Evolutionary conservation across 495 filamentous ascomycete genomes (phyloP), one percentile per base, ranked within the genome.

Genomic region (Corynascus novoguineensis): DNA sequence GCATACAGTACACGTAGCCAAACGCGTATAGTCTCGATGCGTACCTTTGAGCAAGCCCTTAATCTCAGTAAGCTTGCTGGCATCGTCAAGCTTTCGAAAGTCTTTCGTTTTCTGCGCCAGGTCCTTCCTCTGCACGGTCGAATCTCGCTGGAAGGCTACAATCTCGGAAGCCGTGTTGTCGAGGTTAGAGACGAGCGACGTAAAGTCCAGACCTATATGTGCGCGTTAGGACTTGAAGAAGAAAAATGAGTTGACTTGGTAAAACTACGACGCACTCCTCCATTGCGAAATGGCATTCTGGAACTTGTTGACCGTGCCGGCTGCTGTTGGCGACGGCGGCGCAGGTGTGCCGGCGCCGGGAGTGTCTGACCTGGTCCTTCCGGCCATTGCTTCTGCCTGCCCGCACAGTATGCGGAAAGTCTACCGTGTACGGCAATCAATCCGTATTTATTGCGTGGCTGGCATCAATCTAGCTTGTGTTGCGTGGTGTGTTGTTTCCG

Each of bases 101-200:
- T 97, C 93, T 68, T 97, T 99, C 3, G 93, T 99, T 76, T 96
- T 97, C 71, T 96, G 92, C 15, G 93, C 93, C 17, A 99, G 80
- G 51, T 99, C 93, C 66, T 99, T 99, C 45, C 93, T 83, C 67
- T 97, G 92, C 14, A 96, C 84, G 10, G 96, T 84, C 19, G 91
- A 85, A 71, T 97, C 95, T 60, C 90, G 83, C 66, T 99, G 93
- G 65, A 90, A 87, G 38, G 86, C 75, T 40, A 97, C 89, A 46
- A 99, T 90, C 63, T 99, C 95, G 4, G 90, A 90, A 6, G 93
- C 92, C 11, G 89, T 89, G 60, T 86, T 83, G 71, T 99, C 93
- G 50, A 99, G 83, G 61, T 84, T 89, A 35, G 90, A 88, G 60
- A 96, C 82, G 44, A 96, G 85, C 50, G 81, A 83, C 31, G 89